Percentiles rank a stretch among this genome's conserved stretches.
Conservation (phyloP, 75 land plant species). For the Picea sitchensis region DNA sequence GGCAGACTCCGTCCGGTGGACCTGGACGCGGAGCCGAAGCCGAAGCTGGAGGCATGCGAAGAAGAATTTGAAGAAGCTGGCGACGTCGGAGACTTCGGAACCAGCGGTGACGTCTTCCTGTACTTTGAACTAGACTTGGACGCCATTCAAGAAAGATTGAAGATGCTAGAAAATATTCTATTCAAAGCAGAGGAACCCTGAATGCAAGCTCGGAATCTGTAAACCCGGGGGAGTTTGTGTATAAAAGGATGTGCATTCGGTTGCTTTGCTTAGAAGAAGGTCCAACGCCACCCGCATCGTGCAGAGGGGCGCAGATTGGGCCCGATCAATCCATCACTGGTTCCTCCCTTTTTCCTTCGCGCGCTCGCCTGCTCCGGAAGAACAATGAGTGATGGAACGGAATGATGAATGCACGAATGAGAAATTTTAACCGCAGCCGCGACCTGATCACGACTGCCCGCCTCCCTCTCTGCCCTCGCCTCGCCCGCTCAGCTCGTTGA, state of each 20-base stretch:
- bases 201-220: not conserved
- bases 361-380: no score
- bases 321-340: not conserved
- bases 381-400: no score
- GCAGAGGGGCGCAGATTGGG: conserved; percentile 5
- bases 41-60: conserved; percentile 6
- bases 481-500: not conserved
- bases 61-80: conserved; percentile 20
- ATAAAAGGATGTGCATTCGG: not conserved
- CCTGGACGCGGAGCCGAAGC: conserved; percentile 25
- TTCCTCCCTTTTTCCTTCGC: not conserved
- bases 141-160: not conserved
- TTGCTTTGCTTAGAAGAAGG: conserved; percentile 9
- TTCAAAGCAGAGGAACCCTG: not conserved
- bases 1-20: conserved; percentile 16
- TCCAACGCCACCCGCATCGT: not conserved
- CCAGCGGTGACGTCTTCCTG: conserved; percentile 30
- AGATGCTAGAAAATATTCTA: not conserved
- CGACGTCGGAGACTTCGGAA: conserved; percentile 18
- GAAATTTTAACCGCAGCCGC: not conserved
- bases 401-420: not conserved
- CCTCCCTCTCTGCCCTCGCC: not conserved
- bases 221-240: not conserved
- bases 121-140: not conserved
- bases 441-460: conserved; percentile 1